A percentile compares a stretch with the other conserved stretches of the same genome.
Conservation (phyloP, 352 stramenopile species). For the Thraustochytrium striatum region DNA sequence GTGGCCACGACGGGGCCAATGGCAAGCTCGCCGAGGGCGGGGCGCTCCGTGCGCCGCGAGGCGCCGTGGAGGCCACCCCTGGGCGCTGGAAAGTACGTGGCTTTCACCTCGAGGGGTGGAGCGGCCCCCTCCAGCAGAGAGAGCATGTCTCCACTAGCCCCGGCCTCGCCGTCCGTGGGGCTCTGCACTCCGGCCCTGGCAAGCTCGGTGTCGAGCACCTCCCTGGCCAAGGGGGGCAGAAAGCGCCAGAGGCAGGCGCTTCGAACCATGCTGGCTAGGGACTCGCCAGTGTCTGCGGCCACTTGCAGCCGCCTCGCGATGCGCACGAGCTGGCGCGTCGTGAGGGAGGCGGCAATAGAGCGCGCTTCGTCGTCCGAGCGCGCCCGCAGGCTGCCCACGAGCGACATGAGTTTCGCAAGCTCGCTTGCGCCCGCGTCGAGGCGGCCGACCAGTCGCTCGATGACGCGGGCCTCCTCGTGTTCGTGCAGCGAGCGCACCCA, state of each 20-base stretch:
- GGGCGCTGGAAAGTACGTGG: background rate
- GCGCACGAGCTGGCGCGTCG: constrained; percentile 21
- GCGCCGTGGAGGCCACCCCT: background rate
- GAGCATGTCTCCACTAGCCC: background rate
- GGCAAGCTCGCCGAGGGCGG: constrained; percentile 1
- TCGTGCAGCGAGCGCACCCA: constrained; percentile 22
- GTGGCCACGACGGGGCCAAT: background rate
- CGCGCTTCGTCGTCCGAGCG: constrained; percentile 25
- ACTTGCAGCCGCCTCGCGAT: background rate
- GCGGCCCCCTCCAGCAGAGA: background rate
- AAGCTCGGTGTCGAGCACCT: constrained; percentile 2
- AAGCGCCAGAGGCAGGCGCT: constrained; percentile 41
- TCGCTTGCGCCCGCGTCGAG: background rate
- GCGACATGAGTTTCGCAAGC: background rate
- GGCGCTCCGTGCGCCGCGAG: background rate
- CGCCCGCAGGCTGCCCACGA: background rate
- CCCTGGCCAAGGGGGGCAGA: constrained; percentile 3
- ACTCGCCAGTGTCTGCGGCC: background rate
- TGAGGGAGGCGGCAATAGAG: constrained; percentile 10
- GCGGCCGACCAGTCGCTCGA: background rate
- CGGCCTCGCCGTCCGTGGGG: background rate
- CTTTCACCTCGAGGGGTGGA: background rate
- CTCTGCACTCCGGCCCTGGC: background rate
- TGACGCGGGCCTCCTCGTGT: constrained; percentile 22
- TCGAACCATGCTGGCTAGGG: background rate